Conservation (phyloP, 164 flowering plant species). For the Piper longum region DNA sequence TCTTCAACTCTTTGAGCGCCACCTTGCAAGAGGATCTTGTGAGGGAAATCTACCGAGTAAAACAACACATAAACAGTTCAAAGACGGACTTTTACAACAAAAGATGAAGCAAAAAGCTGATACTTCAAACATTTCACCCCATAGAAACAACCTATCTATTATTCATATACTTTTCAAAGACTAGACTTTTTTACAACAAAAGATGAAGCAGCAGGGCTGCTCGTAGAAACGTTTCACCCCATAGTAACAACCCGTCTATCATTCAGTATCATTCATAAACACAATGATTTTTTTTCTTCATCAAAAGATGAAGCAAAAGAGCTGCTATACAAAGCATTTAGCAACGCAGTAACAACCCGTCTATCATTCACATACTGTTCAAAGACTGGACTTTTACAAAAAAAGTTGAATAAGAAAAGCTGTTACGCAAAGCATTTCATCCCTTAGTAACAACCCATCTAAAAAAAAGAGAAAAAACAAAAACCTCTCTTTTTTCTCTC, state of each 20-base stretch:
- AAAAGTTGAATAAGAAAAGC: no score
- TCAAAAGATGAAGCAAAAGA: background rate
- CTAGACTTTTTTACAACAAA: no score
- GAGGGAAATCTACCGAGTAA: conserved; percentile 6
- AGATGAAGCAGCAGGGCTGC: no score
- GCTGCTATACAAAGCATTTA: background rate
- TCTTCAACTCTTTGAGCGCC: conserved; percentile 9
- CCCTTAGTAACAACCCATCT: background rate
- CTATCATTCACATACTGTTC: no score
- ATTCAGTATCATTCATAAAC: background rate
- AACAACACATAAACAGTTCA: background rate
- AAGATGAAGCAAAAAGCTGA: background rate
- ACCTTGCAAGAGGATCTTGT: conserved; percentile 1
- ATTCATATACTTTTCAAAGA: no score
- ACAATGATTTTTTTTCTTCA: no score
- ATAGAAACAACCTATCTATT: background rate
- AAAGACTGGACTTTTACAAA: no score
- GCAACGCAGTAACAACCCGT: background rate
- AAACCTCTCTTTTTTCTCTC: background rate
- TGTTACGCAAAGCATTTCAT: no score
- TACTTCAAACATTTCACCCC: background rate
- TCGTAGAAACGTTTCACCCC: no score
- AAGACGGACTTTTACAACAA: background rate
- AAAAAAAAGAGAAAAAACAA: background rate
- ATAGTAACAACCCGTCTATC: background rate